Base-by-base conservation (phyloP, 306 rosid genomes). In the Oxytropis ochrocephala region DNA sequence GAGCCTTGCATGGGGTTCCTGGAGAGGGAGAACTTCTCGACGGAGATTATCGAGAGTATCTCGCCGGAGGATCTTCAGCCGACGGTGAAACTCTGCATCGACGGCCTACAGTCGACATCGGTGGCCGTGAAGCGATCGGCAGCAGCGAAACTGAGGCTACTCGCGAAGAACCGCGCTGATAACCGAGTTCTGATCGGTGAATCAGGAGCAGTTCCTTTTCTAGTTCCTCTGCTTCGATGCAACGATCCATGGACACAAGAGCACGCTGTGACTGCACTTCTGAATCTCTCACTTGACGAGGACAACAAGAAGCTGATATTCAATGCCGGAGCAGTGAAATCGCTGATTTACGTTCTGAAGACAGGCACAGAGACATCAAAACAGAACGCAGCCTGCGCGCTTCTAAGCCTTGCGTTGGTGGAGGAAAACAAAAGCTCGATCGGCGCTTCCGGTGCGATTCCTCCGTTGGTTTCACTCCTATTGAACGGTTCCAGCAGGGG, bases 41-140 rank as follows among this genome's bases (percentile, higher is more conserved):
- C 95, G 0, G 99, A 94, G 85, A 94, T 94, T 11, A 89, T 94
- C 48, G 99, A 94, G 84, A 94, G 91, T 68, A 94, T 94, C 39
- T 91, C 99, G 78, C 97, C 99, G 59, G 99, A 94, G 82, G 99
- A 94, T 91, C 96, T 94, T 24, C 97, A 82, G 38, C 99, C 99
- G 70, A 88, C 99, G 46, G 99, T 94, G 67, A 94, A 91, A 86
- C 85, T 91, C 80, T 94, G 99, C 43, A 79, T 95, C 18, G 95
- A 95, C 74, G 91, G 95, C 4, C 85, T 95, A 3, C 82, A 83
- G 8, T 91, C 99, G 5, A 35, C 81, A 24, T 95, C 97, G 36
- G 70, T 83, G 18, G 96, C 95, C 0, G 91, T 95, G 33, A 87
- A 89, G 72, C 92, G 97, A 32, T 95, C 99, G 0, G 97, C 99